phyloP scores from a whole-genome alignment of 2,329 filamentous ascomycete genomes.

The Verticillium nubilum region DNA sequence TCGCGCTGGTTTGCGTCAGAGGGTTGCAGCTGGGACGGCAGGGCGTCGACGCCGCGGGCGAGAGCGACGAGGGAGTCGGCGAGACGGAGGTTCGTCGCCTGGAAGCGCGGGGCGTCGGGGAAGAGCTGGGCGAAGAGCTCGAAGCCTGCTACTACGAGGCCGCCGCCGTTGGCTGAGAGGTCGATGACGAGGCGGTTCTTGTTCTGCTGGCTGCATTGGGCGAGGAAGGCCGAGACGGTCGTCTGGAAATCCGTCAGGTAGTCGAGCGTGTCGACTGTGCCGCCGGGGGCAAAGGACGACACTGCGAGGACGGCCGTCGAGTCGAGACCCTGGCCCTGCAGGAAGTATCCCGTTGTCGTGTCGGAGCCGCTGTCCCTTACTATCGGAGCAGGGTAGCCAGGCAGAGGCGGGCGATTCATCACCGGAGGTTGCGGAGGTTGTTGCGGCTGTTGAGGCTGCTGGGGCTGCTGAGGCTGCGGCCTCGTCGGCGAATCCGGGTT shows the following conservation, averaged over 20 bases:
- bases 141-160: slow-evolving; percentile 53
- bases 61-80: slow-evolving; percentile 39
- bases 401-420: slow-evolving; percentile 8
- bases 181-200: slow-evolving; percentile 59
- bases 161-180: slow-evolving; percentile 52
- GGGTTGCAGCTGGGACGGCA: slow-evolving; percentile 22
- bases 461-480: neutral
- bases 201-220: slow-evolving; percentile 31
- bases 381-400: slow-evolving; percentile 23
- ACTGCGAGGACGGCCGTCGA: slow-evolving; percentile 26
- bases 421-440: neutral
- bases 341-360: slow-evolving; percentile 26
- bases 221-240: slow-evolving; percentile 20
- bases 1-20: slow-evolving; percentile 16
- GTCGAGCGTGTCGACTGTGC: slow-evolving; percentile 9
- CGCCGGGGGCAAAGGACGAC: slow-evolving; percentile 17
- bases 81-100: slow-evolving; percentile 44
- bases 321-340: slow-evolving; percentile 26
- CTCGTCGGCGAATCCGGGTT: slow-evolving; percentile 13
- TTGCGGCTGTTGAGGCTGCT: neutral
- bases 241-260: slow-evolving; percentile 24
- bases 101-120: slow-evolving; percentile 42
- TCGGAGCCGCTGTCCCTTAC: slow-evolving; percentile 20
- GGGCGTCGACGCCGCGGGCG: slow-evolving; percentile 27
- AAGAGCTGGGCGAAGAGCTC: slow-evolving; percentile 57